These are phyloP conservation scores for Tympanopsis confertula DNA, from an alignment of 2,329 filamentous ascomycete genomes.

Conservation along the genomic window DNA sequence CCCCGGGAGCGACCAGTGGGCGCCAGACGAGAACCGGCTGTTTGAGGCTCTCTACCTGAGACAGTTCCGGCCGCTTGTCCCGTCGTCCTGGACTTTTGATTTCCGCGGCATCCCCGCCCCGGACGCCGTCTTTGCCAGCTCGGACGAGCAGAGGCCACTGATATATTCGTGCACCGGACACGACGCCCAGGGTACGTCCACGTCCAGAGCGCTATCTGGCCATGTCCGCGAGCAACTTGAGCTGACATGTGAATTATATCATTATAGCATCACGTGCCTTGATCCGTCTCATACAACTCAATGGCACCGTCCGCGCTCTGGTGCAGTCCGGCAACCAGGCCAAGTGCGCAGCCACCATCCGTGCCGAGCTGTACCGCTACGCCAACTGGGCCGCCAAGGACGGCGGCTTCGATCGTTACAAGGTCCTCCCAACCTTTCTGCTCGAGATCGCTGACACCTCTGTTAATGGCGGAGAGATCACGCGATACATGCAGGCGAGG, in stretches of 20 bases:
- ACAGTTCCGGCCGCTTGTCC: constrained; percentile 26
- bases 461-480: constrained; percentile 15
- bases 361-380: constrained; percentile 20
- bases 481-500: constrained; percentile 18
- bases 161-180: constrained; percentile 22
- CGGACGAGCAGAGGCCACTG: constrained; percentile 16
- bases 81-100: constrained; percentile 25
- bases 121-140: constrained; percentile 20
- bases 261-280: constrained; percentile 26
- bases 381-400: constrained; percentile 28
- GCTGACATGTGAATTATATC: no score
- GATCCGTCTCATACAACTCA: constrained; percentile 25
- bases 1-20: constrained; percentile 33
- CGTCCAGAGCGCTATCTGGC: no score
- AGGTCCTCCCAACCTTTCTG: constrained; percentile 24
- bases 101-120: constrained; percentile 26
- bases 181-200: constrained; percentile 22
- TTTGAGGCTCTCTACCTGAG: constrained; percentile 28
- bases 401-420: constrained; percentile 19
- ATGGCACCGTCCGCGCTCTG: constrained; percentile 17
- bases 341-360: constrained; percentile 19
- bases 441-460: constrained; percentile 20
- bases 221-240: no score
- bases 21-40: constrained; percentile 32
- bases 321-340: constrained; percentile 20